phyloP scores from a whole-genome alignment of 257 asterid genomes.

The Apocynum venetum region DNA sequence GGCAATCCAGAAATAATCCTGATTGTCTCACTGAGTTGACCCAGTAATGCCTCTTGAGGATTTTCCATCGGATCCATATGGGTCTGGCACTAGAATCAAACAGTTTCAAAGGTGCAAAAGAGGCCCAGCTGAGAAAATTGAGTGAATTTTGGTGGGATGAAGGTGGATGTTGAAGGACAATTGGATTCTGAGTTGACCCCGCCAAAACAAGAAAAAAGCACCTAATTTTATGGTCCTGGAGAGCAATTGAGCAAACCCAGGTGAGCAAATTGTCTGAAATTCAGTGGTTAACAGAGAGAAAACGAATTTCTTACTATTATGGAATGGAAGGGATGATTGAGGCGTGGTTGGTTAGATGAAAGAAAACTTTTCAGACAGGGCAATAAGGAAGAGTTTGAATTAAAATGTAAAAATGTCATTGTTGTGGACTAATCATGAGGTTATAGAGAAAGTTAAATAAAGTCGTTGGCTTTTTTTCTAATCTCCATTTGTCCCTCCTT shows the following conservation, averaged over 20 bases:
- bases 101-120: conserved; percentile 7
- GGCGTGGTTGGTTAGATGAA: neutral
- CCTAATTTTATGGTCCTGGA: neutral
- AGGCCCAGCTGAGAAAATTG: conserved; percentile 16
- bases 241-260: conserved; percentile 4
- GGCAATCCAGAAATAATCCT: conserved; percentile 57
- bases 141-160: conserved; percentile 6
- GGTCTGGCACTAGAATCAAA: conserved; percentile 25
- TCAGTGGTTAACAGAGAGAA: conserved; percentile 1
- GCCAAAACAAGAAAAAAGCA: conserved; percentile 1
- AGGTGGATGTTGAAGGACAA: neutral
- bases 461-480: neutral
- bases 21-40: conserved; percentile 56
- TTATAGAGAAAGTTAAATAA: neutral
- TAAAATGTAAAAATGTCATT: neutral
- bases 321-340: neutral
- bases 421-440: neutral
- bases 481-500: neutral
- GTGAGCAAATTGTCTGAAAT: conserved; percentile 11
- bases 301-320: neutral
- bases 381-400: conserved; percentile 1
- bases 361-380: conserved; percentile 5
- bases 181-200: conserved; percentile 14
- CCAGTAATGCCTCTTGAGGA: conserved; percentile 40
- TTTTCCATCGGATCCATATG: conserved; percentile 41